Evolutionary conservation across 768 basidiomycete species (phyloP).

Genomic region (Pleurotus djamor): DNA sequence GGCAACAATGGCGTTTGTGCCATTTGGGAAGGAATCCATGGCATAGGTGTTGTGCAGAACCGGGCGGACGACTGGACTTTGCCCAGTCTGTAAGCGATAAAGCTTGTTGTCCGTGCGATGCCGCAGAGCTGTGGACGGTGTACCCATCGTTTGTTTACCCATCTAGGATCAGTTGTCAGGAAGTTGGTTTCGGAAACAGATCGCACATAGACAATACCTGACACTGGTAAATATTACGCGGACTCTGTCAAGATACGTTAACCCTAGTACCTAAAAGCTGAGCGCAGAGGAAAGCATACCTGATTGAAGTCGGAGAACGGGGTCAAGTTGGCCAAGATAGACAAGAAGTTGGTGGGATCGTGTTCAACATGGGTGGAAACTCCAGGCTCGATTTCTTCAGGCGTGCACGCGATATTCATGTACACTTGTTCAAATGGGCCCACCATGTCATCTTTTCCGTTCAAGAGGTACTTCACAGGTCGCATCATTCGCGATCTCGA

Average conservation of each 20-base stretch:
- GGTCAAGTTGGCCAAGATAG: conserved; percentile 95
- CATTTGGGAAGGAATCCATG: conserved; percentile 98
- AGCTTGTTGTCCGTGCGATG: conserved; percentile 98
- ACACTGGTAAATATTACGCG: conserved; percentile 92
- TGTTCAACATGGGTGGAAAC: conserved; percentile 92
- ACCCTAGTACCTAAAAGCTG: conserved; percentile 2
- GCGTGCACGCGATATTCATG: conserved; percentile 94
- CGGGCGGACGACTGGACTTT: conserved; percentile 93
- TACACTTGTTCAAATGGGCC: conserved; percentile 99
- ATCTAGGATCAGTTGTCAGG: conserved; percentile 51
- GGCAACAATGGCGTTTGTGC: conserved; percentile 98
- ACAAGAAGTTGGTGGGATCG: conserved; percentile 92
- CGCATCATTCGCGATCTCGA: conserved; percentile 94
- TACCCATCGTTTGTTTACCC: conserved; percentile 99
- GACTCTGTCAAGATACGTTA: conserved; percentile 48
- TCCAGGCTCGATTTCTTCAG: conserved; percentile 75
- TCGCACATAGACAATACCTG: conserved; percentile 47
- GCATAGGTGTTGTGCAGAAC: conserved; percentile 90
- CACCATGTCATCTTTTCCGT: conserved; percentile 84
- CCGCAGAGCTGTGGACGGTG: conserved; percentile 86
- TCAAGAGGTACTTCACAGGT: conserved; percentile 88
- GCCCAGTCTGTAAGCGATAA: conserved; percentile 92
- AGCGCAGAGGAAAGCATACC: conserved; percentile 38
- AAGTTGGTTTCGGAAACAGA: not conserved
- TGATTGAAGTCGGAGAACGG: conserved; percentile 99